Evolutionary conservation across 2,329 filamentous ascomycete species (phyloP), one percentile per base, ranked within the genome.

Genomic region (Gnomoniopsis sp.): DNA sequence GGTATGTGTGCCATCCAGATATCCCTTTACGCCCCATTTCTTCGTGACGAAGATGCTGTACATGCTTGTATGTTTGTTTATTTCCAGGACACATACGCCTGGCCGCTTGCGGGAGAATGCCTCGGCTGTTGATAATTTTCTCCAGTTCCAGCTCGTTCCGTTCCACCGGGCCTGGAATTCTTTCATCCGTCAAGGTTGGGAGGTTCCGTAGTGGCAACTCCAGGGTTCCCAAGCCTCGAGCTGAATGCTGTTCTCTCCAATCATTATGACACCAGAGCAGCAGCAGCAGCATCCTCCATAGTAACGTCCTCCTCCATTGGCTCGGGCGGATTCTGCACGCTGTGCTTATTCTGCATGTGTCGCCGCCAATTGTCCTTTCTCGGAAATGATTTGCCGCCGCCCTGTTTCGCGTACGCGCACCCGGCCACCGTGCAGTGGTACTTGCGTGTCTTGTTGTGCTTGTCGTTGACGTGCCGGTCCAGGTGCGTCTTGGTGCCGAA

Each of bases 401-500:
- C 83, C 17, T 73, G 68, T 57, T 75, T 77, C n/a, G 81, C 85
- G 66, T 83, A 86, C 6, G 79, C 75, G 64, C 83, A 86, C 7
- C 76, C 77, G 2, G 73, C 74, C 4, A 82, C 75, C 0, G 77
- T 80, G 64, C 83, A 86, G 67, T 85, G 82, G 57, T 81, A 86
- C 59, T 83, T 83, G 68, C 81, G 82, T 60, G 79, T 82, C 72
- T 85, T 84, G 63, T 78, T 76, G 67, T 86, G 83, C 58, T 83
- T 80, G 66, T 86, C 83, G 68, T 86, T 86, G 67, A 85, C 79
- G 65, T 86, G 83, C 11, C 83, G 81, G 65, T 85, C 81, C 49
- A 86, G 73, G 67, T 86, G 83, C 3, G 83, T 86, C 67, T 84
- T 84, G 21, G 83, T 86, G 54, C 83, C 83, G 59, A 86, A 86